Base-by-base conservation (phyloP, 1,139 yeast species). In the Scheffersomyces lignicola region DNA sequence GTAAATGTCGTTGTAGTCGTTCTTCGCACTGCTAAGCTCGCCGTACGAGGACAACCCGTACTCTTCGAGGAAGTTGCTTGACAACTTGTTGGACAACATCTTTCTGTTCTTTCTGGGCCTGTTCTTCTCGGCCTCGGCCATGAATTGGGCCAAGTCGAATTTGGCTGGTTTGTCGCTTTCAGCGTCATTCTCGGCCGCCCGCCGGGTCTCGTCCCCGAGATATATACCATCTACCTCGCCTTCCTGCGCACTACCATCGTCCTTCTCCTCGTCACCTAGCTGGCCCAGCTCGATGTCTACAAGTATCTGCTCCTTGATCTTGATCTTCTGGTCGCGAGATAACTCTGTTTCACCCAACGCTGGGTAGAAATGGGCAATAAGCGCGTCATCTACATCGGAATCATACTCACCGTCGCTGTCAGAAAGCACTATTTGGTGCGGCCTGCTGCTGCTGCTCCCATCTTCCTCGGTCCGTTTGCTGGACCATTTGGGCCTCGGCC, bases 401-500 rank as follows among this genome's bases (percentile, higher is more conserved):
- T 68, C 73, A 73, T 73, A 69, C 32, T 66, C 73, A 35, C 57
- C 58, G 40, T 63, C 70, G 4, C 60, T 55, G 38, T 62, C 70
- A n/a, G n/a, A n/a, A n/a, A n/a, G n/a, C n/a, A n/a, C n/a, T n/a
- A n/a, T n/a, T n/a, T n/a, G n/a, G n/a, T n/a, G n/a, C n/a, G n/a
- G n/a, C n/a, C n/a, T n/a, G n/a, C n/a, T n/a, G n/a, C n/a, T n/a
- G n/a, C n/a, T n/a, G n/a, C n/a, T n/a, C n/a, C n/a, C n/a, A n/a
- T n/a, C n/a, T n/a, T n/a, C n/a, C n/a, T n/a, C n/a, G n/a, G n/a
- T 45, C 34, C 51, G 55, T 38, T 68, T 69, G 2, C 62, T 48
- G 2, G 64, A 45, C 75, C 76, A 70, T 45, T 68, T 69, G 7
- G 68, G 60, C 7, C 43, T 48, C 9, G 36, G 44, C n/a, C 36